Percentiles rank a stretch among this genome's conserved stretches.
phyloP scores from a whole-genome alignment of 1,139 yeast genomes.

The Debaryomycetaceae sp. region DNA sequence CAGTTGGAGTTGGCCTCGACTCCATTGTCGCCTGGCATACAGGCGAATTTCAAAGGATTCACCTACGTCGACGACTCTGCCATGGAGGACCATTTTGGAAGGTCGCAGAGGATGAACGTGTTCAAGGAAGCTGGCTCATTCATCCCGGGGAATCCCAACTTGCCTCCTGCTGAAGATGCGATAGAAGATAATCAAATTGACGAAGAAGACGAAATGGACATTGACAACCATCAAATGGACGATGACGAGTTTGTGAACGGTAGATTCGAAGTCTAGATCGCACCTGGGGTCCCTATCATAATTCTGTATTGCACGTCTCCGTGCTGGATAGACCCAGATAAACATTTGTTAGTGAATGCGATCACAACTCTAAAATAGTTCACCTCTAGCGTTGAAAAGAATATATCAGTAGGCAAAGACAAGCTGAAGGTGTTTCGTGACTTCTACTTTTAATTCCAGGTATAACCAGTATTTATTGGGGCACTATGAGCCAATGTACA shows the following conservation, averaged over 20 bases:
- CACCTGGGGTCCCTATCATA: not conserved
- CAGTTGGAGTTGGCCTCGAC: constrained; percentile 67
- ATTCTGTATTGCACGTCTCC: too few species aligned
- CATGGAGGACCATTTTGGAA: constrained; percentile 76
- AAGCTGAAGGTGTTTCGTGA: not conserved
- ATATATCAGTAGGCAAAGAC: too few species aligned
- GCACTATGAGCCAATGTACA: not conserved
- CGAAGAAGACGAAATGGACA: constrained; percentile 52
- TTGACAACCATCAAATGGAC: constrained; percentile 44
- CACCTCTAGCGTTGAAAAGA: too few species aligned
- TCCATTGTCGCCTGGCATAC: constrained; percentile 90
- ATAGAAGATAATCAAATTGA: constrained; percentile 71
- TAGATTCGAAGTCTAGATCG: constrained; percentile 65
- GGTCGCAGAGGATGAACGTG: constrained; percentile 42
- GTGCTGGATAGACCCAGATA: too few species aligned
- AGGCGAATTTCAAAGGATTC: constrained; percentile 93
- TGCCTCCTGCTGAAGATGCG: constrained; percentile 81
- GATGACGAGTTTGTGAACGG: constrained; percentile 86
- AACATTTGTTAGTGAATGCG: too few species aligned
- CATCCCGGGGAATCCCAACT: constrained; percentile 72
- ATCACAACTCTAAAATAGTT: too few species aligned
- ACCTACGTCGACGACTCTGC: constrained; percentile 95
- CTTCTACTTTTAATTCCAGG: not conserved
- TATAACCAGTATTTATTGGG: not conserved
- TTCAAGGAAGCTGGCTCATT: constrained; percentile 66